Percentiles rank a stretch among this genome's conserved stretches.
Evolutionary conservation across 2,329 filamentous ascomycete genomes (phyloP).

Genomic region (Monilinia laxa): DNA sequence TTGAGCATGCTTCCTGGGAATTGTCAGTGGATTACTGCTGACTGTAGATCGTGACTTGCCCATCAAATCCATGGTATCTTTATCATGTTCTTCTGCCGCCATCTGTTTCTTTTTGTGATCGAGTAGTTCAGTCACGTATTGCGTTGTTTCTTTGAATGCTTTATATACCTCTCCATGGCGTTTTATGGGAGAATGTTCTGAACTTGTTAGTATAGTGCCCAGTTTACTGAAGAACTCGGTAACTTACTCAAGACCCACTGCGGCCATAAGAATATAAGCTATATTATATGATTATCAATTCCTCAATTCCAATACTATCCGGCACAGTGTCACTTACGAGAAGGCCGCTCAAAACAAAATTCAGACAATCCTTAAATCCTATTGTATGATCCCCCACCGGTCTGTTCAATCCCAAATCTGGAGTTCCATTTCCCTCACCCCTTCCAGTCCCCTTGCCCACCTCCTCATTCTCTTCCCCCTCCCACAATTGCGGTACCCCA

Average conservation of each 20-base stretch:
- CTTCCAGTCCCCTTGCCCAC: not conserved
- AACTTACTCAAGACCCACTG: slow-evolving; percentile 44
- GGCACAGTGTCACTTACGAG: not conserved
- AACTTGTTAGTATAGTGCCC: slow-evolving; percentile 7
- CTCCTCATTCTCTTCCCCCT: slow-evolving; percentile 39
- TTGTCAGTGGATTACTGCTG: not conserved
- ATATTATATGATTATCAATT: not conserved
- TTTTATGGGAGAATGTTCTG: slow-evolving; percentile 43
- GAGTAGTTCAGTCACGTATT: slow-evolving; percentile 54
- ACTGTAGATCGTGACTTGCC: slow-evolving; percentile 20
- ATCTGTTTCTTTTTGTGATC: slow-evolving; percentile 37
- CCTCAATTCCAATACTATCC: not conserved
- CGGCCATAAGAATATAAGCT: slow-evolving; percentile 42
- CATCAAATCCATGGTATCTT: slow-evolving; percentile 35
- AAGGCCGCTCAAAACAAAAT: slow-evolving; percentile 48
- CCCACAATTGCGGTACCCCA: slow-evolving; percentile 42
- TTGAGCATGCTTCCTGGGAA: slow-evolving; percentile 32
- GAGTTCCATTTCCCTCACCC: not conserved
- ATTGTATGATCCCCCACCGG: slow-evolving; percentile 38
- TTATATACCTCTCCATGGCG: slow-evolving; percentile 44
- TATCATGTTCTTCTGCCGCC: slow-evolving; percentile 29
- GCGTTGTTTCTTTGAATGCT: slow-evolving; percentile 48
- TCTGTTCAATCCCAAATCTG: slow-evolving; percentile 10
- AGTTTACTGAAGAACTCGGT: not conserved
- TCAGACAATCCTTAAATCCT: slow-evolving; percentile 51